Evolutionary conservation across 768 basidiomycete genomes (phyloP).

Genomic region (Rhizopogon roseolus): DNA sequence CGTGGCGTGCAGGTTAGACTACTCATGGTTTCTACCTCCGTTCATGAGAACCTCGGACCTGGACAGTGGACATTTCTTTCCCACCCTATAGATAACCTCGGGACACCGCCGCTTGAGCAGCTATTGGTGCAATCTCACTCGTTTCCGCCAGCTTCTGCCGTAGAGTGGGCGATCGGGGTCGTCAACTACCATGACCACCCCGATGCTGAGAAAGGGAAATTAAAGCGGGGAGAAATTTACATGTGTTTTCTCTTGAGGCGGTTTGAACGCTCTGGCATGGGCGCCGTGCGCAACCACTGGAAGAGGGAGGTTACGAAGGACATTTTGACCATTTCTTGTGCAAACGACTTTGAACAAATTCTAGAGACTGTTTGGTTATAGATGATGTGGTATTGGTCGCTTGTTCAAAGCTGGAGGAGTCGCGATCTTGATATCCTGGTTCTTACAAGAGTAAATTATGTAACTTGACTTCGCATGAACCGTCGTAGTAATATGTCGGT

Average conservation of each 20-base stretch:
- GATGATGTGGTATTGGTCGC: background rate
- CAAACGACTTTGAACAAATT: background rate
- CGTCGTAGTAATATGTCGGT: too few species aligned
- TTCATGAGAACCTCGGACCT: background rate
- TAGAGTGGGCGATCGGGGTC: constrained; percentile 4
- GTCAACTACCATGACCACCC: background rate
- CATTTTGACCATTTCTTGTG: background rate
- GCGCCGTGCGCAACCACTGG: background rate
- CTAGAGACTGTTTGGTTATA: background rate
- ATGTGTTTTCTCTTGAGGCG: constrained; percentile 1
- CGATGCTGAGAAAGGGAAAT: background rate
- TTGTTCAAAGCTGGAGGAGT: background rate
- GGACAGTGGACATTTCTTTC: constrained; percentile 3
- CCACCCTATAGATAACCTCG: background rate
- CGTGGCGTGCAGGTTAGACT: constrained; percentile 2
- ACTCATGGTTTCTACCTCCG: background rate
- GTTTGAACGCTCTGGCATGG: background rate
- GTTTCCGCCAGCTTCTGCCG: background rate
- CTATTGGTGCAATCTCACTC: background rate
- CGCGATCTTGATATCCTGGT: too few species aligned
- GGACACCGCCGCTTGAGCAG: background rate
- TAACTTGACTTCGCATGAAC: too few species aligned
- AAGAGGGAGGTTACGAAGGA: background rate
- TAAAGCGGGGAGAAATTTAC: background rate
- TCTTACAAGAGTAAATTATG: too few species aligned